phyloP scores from a whole-genome alignment of 768 basidiomycete species.

The Suillus luteus region DNA sequence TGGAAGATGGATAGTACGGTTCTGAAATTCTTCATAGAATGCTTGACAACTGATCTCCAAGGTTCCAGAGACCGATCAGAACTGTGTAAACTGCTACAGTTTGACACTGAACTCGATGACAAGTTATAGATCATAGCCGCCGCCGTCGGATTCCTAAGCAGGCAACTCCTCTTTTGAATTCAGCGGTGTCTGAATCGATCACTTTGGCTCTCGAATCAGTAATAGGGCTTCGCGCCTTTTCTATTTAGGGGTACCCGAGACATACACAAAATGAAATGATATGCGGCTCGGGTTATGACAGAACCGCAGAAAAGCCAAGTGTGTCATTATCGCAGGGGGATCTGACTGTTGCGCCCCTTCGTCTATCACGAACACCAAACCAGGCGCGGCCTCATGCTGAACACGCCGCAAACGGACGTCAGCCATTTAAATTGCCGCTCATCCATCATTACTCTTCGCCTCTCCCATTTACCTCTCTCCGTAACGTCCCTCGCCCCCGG shows the following conservation, averaged over 20 bases:
- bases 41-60: background rate
- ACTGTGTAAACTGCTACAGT: background rate
- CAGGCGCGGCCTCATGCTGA: conserved; percentile 37
- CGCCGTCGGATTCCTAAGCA: conserved; percentile 3
- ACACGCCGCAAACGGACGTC: conserved; percentile 37
- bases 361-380: conserved; percentile 37
- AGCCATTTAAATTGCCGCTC: conserved; percentile 35
- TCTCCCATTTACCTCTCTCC: conserved; percentile 26
- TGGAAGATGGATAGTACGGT: background rate
- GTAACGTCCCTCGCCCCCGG: conserved; percentile 26
- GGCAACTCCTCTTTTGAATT: conserved; percentile 2
- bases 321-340: conserved; percentile 29
- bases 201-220: conserved; percentile 5
- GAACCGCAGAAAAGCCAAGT: conserved; percentile 32
- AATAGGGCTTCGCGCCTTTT: conserved; percentile 17
- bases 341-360: conserved; percentile 27
- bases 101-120: background rate
- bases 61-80: conserved; percentile 2
- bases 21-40: background rate
- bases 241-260: conserved; percentile 29
- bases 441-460: conserved; percentile 26
- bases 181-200: conserved; percentile 6
- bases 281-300: conserved; percentile 19
- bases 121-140: background rate
- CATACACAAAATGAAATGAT: conserved; percentile 34